phyloP scores from a whole-genome alignment of 352 stramenopile genomes.

The Phytophthora chlamydospora region DNA sequence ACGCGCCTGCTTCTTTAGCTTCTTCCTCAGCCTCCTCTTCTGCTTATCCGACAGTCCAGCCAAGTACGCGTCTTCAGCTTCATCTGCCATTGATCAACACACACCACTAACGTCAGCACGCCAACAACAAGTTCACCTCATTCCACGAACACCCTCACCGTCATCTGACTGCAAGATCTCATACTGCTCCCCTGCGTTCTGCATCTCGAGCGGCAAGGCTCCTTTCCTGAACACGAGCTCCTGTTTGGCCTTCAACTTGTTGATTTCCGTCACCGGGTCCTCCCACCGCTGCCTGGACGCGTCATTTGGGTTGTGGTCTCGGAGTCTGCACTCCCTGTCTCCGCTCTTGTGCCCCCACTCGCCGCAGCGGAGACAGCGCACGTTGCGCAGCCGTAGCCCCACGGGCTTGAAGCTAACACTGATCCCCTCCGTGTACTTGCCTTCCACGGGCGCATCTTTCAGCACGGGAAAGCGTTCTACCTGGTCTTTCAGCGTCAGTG shows the following conservation, averaged over 20 bases:
- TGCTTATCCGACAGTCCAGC: slow-evolving; percentile 68
- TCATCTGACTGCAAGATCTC: slow-evolving; percentile 80
- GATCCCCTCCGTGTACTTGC: slow-evolving; percentile 80
- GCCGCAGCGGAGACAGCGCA: slow-evolving; percentile 80
- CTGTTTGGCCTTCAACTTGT: slow-evolving; percentile 66
- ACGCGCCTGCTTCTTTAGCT: slow-evolving; percentile 45
- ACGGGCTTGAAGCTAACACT: slow-evolving; percentile 90
- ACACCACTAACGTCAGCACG: slow-evolving; percentile 8
- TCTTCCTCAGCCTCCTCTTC: slow-evolving; percentile 68
- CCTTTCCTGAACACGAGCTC: slow-evolving; percentile 60
- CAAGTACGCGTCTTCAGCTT: slow-evolving; percentile 56
- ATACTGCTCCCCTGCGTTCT: slow-evolving; percentile 50
- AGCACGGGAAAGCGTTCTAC: slow-evolving; percentile 90
- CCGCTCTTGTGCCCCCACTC: slow-evolving; percentile 87
- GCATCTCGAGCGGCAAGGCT: slow-evolving; percentile 78
- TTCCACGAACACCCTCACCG: slow-evolving; percentile 4
- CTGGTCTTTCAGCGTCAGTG: slow-evolving; percentile 83
- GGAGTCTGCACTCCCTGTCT: slow-evolving; percentile 80
- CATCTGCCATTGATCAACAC: slow-evolving; percentile 21
- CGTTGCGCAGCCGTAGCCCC: slow-evolving; percentile 83
- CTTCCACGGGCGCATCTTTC: slow-evolving; percentile 88
- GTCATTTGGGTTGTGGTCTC: slow-evolving; percentile 79
- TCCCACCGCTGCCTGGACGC: slow-evolving; percentile 62
- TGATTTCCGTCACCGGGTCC: slow-evolving; percentile 76
- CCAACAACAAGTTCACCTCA: neutral